Percentiles rank a stretch among this genome's conserved stretches.
These are phyloP conservation scores for Gossypium trilobum DNA, from an alignment of 441 rosid species.

Conservation along the genomic window DNA sequence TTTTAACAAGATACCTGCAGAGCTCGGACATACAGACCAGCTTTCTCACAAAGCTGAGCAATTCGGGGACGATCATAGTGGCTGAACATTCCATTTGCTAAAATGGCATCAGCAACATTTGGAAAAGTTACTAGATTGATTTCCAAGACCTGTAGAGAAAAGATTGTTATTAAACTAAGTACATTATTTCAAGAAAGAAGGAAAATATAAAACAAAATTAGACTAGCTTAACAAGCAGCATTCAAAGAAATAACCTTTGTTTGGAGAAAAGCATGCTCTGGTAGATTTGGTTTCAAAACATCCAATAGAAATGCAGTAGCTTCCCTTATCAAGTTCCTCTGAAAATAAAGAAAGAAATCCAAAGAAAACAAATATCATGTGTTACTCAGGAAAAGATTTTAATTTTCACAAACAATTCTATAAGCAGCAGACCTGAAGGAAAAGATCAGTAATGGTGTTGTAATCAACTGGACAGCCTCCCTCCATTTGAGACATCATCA, in stretches of 20 bases:
- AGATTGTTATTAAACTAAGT: constrained; percentile 21
- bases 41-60: constrained; percentile 96
- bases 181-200: background rate
- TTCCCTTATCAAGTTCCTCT: constrained; percentile 97
- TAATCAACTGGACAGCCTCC: constrained; percentile 98
- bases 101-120: constrained; percentile 97
- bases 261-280: constrained; percentile 89
- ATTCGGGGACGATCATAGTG: constrained; percentile 95
- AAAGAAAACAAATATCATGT: constrained; percentile 7
- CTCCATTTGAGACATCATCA: constrained; percentile 99
- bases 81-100: constrained; percentile 97
- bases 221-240: background rate
- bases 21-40: constrained; percentile 83
- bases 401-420: background rate
- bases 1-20: constrained; percentile 45
- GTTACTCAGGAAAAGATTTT: background rate
- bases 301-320: constrained; percentile 98
- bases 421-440: constrained; percentile 72
- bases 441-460: constrained; percentile 96
- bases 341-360: constrained; percentile 12
- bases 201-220: background rate
- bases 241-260: constrained; percentile 54
- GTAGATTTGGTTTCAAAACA: constrained; percentile 93
- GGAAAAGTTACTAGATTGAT: constrained; percentile 97
- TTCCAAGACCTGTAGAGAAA: constrained; percentile 63